Conservation (phyloP, 2,329 filamentous ascomycete species). For the Diatrype stigma region DNA sequence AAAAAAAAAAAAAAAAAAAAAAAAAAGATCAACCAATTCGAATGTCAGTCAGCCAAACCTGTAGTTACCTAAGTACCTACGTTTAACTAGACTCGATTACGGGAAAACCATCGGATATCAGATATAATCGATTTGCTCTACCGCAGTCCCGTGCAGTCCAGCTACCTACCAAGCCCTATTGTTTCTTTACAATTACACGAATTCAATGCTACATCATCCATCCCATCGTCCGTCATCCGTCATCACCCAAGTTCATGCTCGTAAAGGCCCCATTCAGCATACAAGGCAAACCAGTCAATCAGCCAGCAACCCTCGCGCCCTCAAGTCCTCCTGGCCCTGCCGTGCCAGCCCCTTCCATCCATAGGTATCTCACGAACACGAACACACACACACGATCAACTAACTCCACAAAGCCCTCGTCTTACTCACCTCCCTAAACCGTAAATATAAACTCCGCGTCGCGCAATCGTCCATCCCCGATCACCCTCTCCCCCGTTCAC, state of each 20-base stretch:
- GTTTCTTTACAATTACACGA: background rate
- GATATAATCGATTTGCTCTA: background rate
- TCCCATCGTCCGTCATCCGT: background rate
- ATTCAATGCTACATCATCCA: background rate
- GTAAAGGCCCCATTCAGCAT: background rate
- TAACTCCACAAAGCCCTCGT: no score
- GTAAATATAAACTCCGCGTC: no score
- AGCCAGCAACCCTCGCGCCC: background rate
- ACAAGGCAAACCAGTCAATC: background rate
- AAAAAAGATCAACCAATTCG: no score
- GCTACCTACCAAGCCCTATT: background rate
- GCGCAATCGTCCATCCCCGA: background rate
- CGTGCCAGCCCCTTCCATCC: background rate
- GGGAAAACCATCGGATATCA: no score
- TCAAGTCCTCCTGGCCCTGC: background rate
- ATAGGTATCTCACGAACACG: no score
- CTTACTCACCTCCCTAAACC: no score
- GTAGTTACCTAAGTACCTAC: no score
- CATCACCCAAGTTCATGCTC: background rate
- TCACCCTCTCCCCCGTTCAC: background rate
- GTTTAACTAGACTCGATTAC: no score
- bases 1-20: no score
- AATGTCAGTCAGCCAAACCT: no score
- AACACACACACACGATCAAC: no score
- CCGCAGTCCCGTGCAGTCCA: background rate